Base-by-base conservation (phyloP, 2,329 filamentous ascomycete genomes). In the Fusarium chlamydosporum region DNA sequence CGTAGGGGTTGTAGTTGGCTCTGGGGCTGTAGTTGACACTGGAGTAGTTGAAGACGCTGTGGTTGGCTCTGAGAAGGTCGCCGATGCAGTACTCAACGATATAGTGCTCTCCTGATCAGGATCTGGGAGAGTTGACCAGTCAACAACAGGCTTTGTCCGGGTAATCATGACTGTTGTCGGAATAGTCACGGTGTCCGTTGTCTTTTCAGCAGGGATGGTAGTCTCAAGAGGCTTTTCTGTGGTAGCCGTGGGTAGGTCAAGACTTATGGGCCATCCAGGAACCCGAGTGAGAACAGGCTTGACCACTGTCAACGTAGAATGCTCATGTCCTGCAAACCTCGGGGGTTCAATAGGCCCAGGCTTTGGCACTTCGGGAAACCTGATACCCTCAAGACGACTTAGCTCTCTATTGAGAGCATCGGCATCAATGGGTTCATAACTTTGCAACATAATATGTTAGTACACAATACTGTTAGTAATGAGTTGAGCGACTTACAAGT, bases 131-230 rank as follows among this genome's bases (percentile, higher is more conserved):
- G 50, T 60, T 20, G 54, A 41, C 35, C 50, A 59, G 7, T 27
- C 20, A 5, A 42, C n/a, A 0, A 18, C 15, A 1, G 50, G 29
- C 23, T 37, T n/a, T 4, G 65, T 56, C 12, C 42, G 42, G 12
- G 54, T 61, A 10, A 61, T 54, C 3, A 18, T 23, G 18, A 46
- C 38, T 13, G 50, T 33, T 1, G 65, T 31, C 1, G 65, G n/a
- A n/a, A 61, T 42, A 12, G 7, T 45, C 5, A 23, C 15, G 8
- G 34, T 29, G 16, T 33, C 26, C 1, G 13, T n/a, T 9, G 35
- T 40, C 35, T 18, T 18, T 13, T 35, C 8, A 20, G 7, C 4
- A 15, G 23, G 23, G 3, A 51, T 7, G 23, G 3, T 35, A 18
- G 34, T n/a, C 6, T 31, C 27, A 6, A 9, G 16, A 6, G 9